Evolutionary conservation across 2,329 filamentous ascomycete species (phyloP), one percentile per base, ranked within the genome.

Genomic region (Rutstroemia sydowiana): DNA sequence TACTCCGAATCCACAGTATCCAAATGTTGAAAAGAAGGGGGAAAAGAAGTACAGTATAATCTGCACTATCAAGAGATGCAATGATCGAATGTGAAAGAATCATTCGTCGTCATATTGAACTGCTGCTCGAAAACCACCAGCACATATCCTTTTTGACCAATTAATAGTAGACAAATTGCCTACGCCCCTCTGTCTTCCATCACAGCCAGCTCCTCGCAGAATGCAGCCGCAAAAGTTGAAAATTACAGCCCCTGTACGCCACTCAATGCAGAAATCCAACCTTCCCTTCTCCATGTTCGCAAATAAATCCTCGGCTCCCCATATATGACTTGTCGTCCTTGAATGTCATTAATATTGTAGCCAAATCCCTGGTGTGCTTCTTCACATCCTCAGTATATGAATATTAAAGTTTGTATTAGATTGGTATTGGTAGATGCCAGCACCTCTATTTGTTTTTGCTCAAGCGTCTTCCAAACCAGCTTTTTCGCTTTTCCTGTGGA

Each of bases 391-490:
- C 23, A 5, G 10, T n/a, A 56, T 59, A 56, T 26, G 23, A 8
- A 26, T 26, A 26, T 26, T 26, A 26, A 26, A 26, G 51, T 34
- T 36, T 28, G n/a, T 14, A 37, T 48, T 42, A 45, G 41, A 51
- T 39, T 31, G 13, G 16, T 51, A 21, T 39, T 41, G 30, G 40
- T 8, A 16, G 18, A 8, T 31, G 36, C 20, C 11, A 8, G 21
- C 21, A 42, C 13, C 11, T 14, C 39, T 69, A 71, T 51, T 67
- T 26, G 23, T 26, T 67, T 65, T 76, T 90, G 75, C 86, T 93
- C 69, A 95, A 93, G 51, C 84, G 78, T 61, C 83, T 81, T 65
- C 87, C 82, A 63, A 97, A 84, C 89, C 91, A 95, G 66, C 90
- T 93, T 77, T 90, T 91, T 58, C 87, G 78, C 76, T 95, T 95